Percentiles rank a stretch among this genome's conserved stretches.
Conservation (phyloP, 2,329 filamentous ascomycete genomes). For the Diaporthe capsici region DNA sequence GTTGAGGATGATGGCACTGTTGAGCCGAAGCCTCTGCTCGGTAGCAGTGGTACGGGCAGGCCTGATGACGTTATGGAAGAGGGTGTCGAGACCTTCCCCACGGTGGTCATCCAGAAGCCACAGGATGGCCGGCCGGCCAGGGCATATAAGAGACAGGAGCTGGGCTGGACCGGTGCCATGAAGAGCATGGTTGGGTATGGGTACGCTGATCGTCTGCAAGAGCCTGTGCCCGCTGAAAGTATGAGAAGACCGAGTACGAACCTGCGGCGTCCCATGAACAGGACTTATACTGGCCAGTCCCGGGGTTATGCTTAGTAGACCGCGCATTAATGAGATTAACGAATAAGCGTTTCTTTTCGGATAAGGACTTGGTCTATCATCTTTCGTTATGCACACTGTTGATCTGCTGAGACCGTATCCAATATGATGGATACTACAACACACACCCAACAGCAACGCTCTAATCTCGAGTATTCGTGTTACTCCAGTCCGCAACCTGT, state of each 20-base stretch:
- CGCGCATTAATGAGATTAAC: neutral
- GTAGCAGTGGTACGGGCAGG: neutral
- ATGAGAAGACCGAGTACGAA: neutral
- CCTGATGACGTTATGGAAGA: slow-evolving; percentile 3
- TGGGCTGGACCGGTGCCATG: slow-evolving; percentile 25
- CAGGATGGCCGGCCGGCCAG: slow-evolving; percentile 8
- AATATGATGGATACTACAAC: neutral
- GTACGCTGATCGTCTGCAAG: neutral
- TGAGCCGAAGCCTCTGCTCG: slow-evolving; percentile 8
- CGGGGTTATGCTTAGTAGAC: neutral
- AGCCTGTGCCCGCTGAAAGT: neutral
- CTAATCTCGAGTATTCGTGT: too few relatives aligned
- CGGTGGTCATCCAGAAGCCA: slow-evolving; percentile 17
- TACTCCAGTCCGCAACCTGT: too few relatives aligned
- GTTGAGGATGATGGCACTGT: neutral
- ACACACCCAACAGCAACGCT: neutral
- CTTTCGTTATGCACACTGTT: neutral
- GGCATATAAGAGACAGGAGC: slow-evolving; percentile 24
- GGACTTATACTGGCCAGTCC: slow-evolving; percentile 14
- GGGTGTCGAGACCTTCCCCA: slow-evolving; percentile 10
- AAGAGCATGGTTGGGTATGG: slow-evolving; percentile 26
- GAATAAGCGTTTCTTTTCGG: neutral
- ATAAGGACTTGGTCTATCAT: neutral
- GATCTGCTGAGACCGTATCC: accelerated
- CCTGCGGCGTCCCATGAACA: neutral